Base-by-base conservation (phyloP, 2,329 filamentous ascomycete species). In the Sporothrix inflata region DNA sequence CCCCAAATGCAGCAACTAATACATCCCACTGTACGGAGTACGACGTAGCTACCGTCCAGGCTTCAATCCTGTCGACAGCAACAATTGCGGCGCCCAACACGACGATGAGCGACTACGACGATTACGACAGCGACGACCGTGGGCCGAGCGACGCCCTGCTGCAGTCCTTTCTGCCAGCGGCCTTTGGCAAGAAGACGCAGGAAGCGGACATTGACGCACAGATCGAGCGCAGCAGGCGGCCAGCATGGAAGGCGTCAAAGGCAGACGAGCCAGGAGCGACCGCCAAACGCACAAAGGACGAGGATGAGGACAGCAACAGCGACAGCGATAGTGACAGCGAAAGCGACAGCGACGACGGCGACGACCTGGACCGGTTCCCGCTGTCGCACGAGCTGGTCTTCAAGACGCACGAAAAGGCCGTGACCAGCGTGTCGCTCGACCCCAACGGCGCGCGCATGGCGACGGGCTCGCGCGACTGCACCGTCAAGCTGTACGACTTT, bases 401-500 rank as follows among this genome's bases (percentile, higher is more conserved):
- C 79, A 97, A 97, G 82, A 97, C 95, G 16, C 96, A 99, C 80
- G 92, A 96, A 47, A 91, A 93, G 74, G 90, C 94, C 6, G 89
- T 98, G 55, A 98, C 95, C 7, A 91, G 92, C 0, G 86, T 94
- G 72, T 91, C 94, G 1, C 85, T 97, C 65, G 96, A 99, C 81
- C 90, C 93, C 0, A 90, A 94, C 0, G 96, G 96, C 12, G 91
- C 91, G 63, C 89, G 96, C 77, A 84, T 99, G 79, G 90, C 95
- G 65, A 96, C 94, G n/a, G 94, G 92, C 27, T 98, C 94, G 5
- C 92, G 91, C 74, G 96, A 99, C 81, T 97, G 94, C 81, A 93
- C 90, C 1, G 84, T 98, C 77, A 98, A 98, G 79, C 86, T 99
- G 21, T 94, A 98, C 83, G 95, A 99, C 80, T 97, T 99, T 80